Conservation (phyloP, 208 protist species). For the Blechomonas ayalai region DNA sequence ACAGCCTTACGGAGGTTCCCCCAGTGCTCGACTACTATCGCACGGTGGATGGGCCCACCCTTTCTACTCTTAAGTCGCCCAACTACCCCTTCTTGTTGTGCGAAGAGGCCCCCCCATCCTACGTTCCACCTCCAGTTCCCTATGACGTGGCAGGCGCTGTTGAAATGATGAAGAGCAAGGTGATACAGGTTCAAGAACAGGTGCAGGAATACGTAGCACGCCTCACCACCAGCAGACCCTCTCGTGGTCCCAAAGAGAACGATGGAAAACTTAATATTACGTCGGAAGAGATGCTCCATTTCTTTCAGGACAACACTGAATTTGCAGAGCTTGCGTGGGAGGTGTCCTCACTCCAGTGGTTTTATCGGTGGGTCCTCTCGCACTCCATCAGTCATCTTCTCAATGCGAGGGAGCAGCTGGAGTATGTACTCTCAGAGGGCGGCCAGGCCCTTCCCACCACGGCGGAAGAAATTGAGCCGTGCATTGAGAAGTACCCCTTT, state of each 20-base stretch:
- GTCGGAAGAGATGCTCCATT: conserved; percentile 28
- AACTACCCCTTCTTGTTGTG: conserved; percentile 81
- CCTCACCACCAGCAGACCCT: not conserved
- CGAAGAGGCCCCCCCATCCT: conserved; percentile 70
- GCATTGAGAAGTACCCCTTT: conserved; percentile 36
- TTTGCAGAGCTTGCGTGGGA: conserved; percentile 65
- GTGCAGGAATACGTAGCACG: conserved; percentile 16
- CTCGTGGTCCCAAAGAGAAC: not conserved
- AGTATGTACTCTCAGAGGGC: conserved; percentile 66
- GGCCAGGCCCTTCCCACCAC: conserved; percentile 25
- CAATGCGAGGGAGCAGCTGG: conserved; percentile 64
- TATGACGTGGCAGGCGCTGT: conserved; percentile 66
- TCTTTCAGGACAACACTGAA: conserved; percentile 29
- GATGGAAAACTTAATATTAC: conserved; percentile 4
- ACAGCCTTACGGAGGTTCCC: not conserved
- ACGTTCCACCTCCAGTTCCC: conserved; percentile 64
- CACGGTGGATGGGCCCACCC: conserved; percentile 56
- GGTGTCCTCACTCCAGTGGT: conserved; percentile 71
- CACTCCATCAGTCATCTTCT: conserved; percentile 69
- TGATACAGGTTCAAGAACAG: conserved; percentile 50
- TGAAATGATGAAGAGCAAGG: conserved; percentile 28
- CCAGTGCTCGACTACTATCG: conserved; percentile 27
- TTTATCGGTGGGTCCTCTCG: conserved; percentile 76
- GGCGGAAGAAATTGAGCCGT: conserved; percentile 42
- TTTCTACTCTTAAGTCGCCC: conserved; percentile 52